Conservation (phyloP, 78 protist species). For the Monocercomonoides exilis region DNA sequence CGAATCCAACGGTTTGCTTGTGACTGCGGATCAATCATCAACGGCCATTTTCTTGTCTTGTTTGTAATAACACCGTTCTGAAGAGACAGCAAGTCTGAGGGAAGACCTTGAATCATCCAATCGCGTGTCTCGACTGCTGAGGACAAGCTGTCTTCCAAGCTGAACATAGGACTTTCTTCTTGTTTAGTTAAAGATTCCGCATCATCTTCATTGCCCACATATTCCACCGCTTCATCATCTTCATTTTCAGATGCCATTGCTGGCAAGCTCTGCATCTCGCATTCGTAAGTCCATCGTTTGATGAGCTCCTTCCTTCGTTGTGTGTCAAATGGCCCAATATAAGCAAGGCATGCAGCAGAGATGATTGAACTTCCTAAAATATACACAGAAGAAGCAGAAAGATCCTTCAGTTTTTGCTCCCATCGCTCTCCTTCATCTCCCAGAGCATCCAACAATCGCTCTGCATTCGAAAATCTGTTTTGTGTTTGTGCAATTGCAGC, state of each 20-base stretch:
- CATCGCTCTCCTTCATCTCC: conserved; percentile 57
- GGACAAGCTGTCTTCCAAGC: neutral
- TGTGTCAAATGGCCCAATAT: conserved; percentile 59
- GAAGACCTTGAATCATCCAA: conserved; percentile 40
- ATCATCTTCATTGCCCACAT: no score
- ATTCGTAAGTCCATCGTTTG: conserved; percentile 19
- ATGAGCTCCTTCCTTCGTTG: conserved; percentile 35
- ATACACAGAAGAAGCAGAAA: neutral
- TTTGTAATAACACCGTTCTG: conserved; percentile 55
- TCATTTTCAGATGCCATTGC: neutral
- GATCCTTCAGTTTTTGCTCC: conserved; percentile 1
- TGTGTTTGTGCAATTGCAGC: conserved; percentile 10
- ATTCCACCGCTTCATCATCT: neutral
- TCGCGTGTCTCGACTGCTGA: neutral
- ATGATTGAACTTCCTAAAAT: conserved; percentile 59
- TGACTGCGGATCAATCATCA: conserved; percentile 70
- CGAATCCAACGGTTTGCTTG: conserved; percentile 70
- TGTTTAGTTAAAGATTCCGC: no score
- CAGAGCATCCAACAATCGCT: conserved; percentile 23
- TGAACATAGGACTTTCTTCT: no score
- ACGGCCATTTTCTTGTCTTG: conserved; percentile 55
- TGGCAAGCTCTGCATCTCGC: neutral
- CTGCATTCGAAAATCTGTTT: neutral
- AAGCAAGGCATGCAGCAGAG: conserved; percentile 58
- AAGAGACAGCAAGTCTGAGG: conserved; percentile 52